Conservation (phyloP, 1,284 basidiomycete species). For the Microbotryomycetes sp. region DNA sequence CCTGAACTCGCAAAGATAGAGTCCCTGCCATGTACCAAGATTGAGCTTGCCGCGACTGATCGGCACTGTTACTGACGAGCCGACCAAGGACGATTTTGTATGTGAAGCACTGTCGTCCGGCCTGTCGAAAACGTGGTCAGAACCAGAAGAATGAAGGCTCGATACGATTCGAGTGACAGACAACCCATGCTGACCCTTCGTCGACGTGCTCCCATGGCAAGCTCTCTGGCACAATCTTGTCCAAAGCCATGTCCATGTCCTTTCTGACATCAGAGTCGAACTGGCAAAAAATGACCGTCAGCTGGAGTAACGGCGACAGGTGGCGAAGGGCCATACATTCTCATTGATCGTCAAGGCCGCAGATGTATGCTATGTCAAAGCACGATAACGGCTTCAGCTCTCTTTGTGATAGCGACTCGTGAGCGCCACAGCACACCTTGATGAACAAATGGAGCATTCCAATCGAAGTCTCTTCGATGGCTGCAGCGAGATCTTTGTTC, state of each 20-base stretch:
- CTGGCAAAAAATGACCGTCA: constrained; percentile 18
- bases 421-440: not conserved
- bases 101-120: constrained; percentile 41
- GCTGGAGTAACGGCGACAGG: not conserved
- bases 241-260: constrained; percentile 44
- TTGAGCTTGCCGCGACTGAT: constrained; percentile 37
- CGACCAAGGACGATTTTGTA: constrained; percentile 43
- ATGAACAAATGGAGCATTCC: constrained; percentile 39
- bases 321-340: constrained; percentile 21
- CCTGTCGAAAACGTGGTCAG: too few species aligned
- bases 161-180: not conserved
- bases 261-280: constrained; percentile 42
- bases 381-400: too few species aligned
- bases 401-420: too few species aligned
- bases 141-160: not conserved
- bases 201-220: constrained; percentile 44
- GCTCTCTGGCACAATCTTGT: constrained; percentile 41
- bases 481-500: constrained; percentile 5
- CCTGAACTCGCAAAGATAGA: not conserved
- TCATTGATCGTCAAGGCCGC: constrained; percentile 28
- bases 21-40: constrained; percentile 22
- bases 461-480: constrained; percentile 16
- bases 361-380: constrained; percentile 31
- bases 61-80: constrained; percentile 41
- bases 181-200: constrained; percentile 21